Percentiles rank a stretch among this genome's conserved stretches.
These are phyloP conservation scores for Castanopsis chinensis DNA, from an alignment of 306 rosid species.

Conservation along the genomic window DNA sequence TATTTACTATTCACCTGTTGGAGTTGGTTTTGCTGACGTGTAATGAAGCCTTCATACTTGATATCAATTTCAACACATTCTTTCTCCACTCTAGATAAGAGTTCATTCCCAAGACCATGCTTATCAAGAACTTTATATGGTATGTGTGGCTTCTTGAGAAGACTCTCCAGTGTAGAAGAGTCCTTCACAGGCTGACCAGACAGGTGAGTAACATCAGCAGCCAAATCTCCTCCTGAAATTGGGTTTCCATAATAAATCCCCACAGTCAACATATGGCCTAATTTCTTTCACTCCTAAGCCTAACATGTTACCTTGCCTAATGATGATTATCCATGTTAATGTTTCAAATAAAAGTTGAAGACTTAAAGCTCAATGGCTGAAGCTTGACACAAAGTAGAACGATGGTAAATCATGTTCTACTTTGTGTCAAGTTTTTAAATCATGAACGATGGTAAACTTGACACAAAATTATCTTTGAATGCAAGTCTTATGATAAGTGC, in stretches of 20 bases:
- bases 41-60: slow-evolving; percentile 93
- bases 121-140: slow-evolving; percentile 70
- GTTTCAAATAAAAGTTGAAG: neutral
- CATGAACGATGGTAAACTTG: too few species aligned
- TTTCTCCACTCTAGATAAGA: slow-evolving; percentile 69
- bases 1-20: slow-evolving; percentile 63
- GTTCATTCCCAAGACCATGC: slow-evolving; percentile 75
- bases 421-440: too few species aligned
- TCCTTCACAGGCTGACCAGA: slow-evolving; percentile 89
- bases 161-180: slow-evolving; percentile 82
- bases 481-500: neutral
- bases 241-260: neutral
- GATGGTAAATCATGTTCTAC: too few species aligned
- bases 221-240: slow-evolving; percentile 76
- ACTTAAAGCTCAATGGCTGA: neutral
- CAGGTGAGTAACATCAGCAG: slow-evolving; percentile 56
- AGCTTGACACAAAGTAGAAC: neutral
- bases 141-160: slow-evolving; percentile 96
- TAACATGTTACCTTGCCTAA: too few species aligned
- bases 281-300: neutral
- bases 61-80: slow-evolving; percentile 91
- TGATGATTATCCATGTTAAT: neutral
- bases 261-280: neutral
- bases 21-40: slow-evolving; percentile 86
- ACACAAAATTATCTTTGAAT: too few species aligned